These are phyloP conservation scores for Rhododendron simsii DNA, from an alignment of 148 eudicot species.

Conservation along the genomic window DNA sequence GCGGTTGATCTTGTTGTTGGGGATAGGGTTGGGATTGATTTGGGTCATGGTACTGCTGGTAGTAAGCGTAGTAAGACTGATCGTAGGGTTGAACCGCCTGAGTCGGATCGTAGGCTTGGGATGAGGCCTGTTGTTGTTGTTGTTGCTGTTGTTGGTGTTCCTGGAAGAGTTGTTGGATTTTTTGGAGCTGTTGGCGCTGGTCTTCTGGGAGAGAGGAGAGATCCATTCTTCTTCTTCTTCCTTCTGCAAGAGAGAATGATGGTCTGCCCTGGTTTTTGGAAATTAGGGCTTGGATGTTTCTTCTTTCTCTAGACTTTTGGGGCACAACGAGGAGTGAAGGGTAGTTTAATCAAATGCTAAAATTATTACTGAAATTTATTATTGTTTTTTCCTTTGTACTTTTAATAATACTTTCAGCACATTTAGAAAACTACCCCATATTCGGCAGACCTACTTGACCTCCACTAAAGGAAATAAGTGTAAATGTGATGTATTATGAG, in stretches of 20 bases:
- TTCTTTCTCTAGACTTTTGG: neutral
- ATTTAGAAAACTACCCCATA: too few relatives aligned
- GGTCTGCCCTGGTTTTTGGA: neutral
- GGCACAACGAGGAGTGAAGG: too few relatives aligned
- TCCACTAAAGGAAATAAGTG: too few relatives aligned
- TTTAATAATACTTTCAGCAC: too few relatives aligned
- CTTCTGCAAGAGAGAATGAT: neutral
- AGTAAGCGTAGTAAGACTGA: slow-evolving; percentile 19
- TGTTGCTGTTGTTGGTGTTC: slow-evolving; percentile 7
- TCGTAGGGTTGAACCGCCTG: slow-evolving; percentile 10
- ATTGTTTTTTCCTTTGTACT: too few relatives aligned
- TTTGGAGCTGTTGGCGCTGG: slow-evolving; percentile 16
- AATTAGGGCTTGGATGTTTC: neutral
- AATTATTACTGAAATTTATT: too few relatives aligned
- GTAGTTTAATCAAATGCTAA: too few relatives aligned
- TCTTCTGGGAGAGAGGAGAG: slow-evolving; percentile 16
- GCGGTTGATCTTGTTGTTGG: neutral
- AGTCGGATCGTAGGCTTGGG: slow-evolving; percentile 10
- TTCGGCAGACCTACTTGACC: too few relatives aligned
- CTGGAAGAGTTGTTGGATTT: slow-evolving; percentile 16
- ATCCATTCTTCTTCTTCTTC: slow-evolving; percentile 12
- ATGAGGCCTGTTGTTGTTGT: neutral
- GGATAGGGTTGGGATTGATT: slow-evolving; percentile 7
- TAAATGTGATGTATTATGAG: too few relatives aligned
- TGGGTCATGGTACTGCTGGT: slow-evolving; percentile 4